Conservation (phyloP, 1,139 yeast species). For the Yamadazyma jaroonii region DNA sequence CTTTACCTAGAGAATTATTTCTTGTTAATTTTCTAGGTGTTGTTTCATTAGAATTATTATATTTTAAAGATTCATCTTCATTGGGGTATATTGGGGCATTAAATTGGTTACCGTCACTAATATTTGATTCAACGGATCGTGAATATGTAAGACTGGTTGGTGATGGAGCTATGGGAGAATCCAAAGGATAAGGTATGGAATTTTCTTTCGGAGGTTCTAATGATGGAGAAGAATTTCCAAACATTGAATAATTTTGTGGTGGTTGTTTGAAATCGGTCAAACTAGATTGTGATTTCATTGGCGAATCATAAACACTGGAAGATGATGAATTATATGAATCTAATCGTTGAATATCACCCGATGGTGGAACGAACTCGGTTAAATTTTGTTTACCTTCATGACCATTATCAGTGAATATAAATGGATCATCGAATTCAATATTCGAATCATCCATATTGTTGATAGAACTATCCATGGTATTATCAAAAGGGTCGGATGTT, state of each 20-base stretch:
- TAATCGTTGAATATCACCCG: no score
- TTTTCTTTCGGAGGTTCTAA: background rate
- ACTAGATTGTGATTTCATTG: slow-evolving; percentile 5
- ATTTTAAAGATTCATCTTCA: background rate
- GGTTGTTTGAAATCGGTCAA: slow-evolving; percentile 3
- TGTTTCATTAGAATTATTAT: background rate
- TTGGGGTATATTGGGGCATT: slow-evolving; percentile 5
- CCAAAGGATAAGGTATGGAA: slow-evolving; percentile 18
- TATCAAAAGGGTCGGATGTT: slow-evolving; percentile 1
- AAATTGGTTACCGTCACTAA: background rate
- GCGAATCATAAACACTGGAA: slow-evolving; percentile 7
- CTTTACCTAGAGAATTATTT: slow-evolving; percentile 6
- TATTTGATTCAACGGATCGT: slow-evolving; percentile 2
- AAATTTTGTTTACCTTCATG: background rate
- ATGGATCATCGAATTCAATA: slow-evolving; percentile 1
- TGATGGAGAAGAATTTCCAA: slow-evolving; percentile 12
- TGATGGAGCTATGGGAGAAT: slow-evolving; percentile 18
- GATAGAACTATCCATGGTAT: background rate
- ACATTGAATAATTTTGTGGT: slow-evolving; percentile 10
- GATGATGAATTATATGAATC: background rate
- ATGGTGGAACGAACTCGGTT: background rate
- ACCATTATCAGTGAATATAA: background rate
- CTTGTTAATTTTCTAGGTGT: background rate
- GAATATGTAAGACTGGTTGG: slow-evolving; percentile 9
- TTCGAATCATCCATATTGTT: background rate